These are phyloP conservation scores for Inga laurina DNA, from an alignment of 306 rosid genomes.

Conservation along the genomic window DNA sequence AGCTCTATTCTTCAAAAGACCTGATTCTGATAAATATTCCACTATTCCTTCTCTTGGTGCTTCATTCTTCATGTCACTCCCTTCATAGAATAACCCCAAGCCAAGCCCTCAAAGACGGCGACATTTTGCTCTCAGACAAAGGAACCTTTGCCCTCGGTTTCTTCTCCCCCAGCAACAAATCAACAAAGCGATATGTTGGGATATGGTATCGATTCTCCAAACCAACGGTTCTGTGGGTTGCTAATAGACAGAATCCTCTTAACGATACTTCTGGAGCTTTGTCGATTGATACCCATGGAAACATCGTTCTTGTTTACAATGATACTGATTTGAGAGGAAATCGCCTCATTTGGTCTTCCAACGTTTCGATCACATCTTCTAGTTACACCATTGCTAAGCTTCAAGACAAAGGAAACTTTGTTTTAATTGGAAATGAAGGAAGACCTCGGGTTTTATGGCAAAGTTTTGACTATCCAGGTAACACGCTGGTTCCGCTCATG, in stretches of 20 bases:
- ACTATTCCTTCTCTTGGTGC: neutral
- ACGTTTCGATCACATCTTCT: neutral
- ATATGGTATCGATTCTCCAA: neutral
- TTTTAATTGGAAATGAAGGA: neutral
- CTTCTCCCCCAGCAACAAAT: neutral
- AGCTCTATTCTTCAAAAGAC: neutral
- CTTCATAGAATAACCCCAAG: neutral
- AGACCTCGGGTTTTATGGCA: neutral
- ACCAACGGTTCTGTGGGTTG: neutral
- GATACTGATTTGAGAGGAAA: neutral
- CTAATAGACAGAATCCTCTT: neutral
- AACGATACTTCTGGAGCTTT: neutral
- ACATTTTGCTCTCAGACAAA: neutral
- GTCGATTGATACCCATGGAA: neutral
- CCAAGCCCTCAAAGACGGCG: neutral
- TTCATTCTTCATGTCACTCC: neutral
- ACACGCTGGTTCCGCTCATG: constrained; percentile 19
- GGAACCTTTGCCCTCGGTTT: neutral
- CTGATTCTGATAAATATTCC: too few species aligned
- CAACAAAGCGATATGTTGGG: neutral
- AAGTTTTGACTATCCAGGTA: constrained; percentile 22
- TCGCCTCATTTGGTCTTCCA: constrained; percentile 38
- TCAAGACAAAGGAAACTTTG: constrained; percentile 41
- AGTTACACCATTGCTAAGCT: constrained; percentile 34
- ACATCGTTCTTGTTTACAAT: neutral